Base-by-base conservation (phyloP, 352 stramenopile genomes). In the Globisporangium canariense region DNA sequence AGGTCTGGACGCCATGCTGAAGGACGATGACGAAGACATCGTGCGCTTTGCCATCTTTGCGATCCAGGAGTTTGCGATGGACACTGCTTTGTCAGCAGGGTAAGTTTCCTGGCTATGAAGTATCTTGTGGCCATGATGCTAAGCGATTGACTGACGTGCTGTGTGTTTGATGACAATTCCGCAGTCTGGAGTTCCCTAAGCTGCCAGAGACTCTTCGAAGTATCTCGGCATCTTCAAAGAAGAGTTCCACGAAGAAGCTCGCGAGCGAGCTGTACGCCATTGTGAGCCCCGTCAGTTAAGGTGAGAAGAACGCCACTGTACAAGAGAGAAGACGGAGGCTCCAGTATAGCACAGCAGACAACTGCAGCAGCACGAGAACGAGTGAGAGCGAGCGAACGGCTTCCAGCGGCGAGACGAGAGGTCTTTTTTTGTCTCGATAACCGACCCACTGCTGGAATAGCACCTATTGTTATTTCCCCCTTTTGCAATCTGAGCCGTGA, bases 201-300 rank as follows among this genome's bases (percentile, higher is more conserved):
- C 73, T 91, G 61, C 79, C 82, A 60, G 75, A 87, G 62, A 86
- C 75, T 49, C 73, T 91, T 43, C 70, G 77, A 60, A 63, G 77
- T 43, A 88, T 89, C 61, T 72, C 78, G 62, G 76, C 65, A 45
- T 74, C 76, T 32, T 86, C 81, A 52, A 77, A 80, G 63, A 91
- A 89, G 74, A 64, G 71, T 51, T 91, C 82, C 14, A 91, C 82
- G 22, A 86, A 84, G 69, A 88, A 88, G 64, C 71, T 91, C n/a
- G 82, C 78, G 41, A 73, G 71, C 47, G 78, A 88, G 63, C 73
- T 91, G 34, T 83, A 87, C 70, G 77, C 77, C 41, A 77, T 80
- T 60, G 83, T 91, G 65, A 77, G 75, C 58, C 63, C 73, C 64
- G 69, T 81, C 54, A 76, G 71, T 68, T 83, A 57, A 83, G 73